A percentile compares a stretch with the other conserved stretches of the same genome.
Conservation (phyloP, 2,329 filamentous ascomycete genomes). For the Stachybotrys elegans region DNA sequence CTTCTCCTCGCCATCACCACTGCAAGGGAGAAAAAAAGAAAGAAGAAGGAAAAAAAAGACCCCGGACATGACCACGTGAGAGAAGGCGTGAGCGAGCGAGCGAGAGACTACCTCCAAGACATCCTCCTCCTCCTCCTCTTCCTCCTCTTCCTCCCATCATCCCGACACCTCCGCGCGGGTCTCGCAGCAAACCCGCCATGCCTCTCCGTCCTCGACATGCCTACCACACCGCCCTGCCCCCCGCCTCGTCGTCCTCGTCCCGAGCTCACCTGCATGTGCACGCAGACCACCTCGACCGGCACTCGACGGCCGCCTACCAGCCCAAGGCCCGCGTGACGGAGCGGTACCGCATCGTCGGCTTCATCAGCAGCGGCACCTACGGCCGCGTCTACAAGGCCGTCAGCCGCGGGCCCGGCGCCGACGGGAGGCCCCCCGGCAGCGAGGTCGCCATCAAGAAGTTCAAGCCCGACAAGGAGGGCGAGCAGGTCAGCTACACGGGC, state of each 20-base stretch:
- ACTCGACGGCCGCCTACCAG: constrained; percentile 54
- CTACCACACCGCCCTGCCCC: constrained; percentile 14
- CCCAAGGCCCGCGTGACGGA: constrained; percentile 86
- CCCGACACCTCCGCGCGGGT: background rate
- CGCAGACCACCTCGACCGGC: constrained; percentile 50
- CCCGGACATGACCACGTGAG: too few species aligned
- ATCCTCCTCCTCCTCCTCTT: background rate
- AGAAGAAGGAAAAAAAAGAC: too few species aligned
- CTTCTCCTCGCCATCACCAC: constrained; percentile 3
- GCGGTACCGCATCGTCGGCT: constrained; percentile 93
- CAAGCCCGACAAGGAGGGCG: constrained; percentile 97
- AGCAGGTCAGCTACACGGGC: constrained; percentile 89
- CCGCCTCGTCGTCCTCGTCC: constrained; percentile 15
- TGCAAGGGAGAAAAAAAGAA: too few species aligned
- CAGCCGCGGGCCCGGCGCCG: constrained; percentile 47
- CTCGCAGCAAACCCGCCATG: constrained; percentile 16
- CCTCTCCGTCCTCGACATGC: constrained; percentile 27
- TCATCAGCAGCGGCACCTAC: constrained; percentile 98
- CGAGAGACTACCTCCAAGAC: too few species aligned
- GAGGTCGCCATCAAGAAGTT: constrained; percentile 99
- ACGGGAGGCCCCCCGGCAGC: constrained; percentile 44
- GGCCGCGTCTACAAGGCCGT: constrained; percentile 95
- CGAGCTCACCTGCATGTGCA: constrained; percentile 24
- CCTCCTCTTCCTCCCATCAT: background rate
- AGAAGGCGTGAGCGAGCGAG: too few species aligned